Evolutionary conservation across 2,329 filamentous ascomycete genomes (phyloP).

Genomic region (Cladosporium sp.): DNA sequence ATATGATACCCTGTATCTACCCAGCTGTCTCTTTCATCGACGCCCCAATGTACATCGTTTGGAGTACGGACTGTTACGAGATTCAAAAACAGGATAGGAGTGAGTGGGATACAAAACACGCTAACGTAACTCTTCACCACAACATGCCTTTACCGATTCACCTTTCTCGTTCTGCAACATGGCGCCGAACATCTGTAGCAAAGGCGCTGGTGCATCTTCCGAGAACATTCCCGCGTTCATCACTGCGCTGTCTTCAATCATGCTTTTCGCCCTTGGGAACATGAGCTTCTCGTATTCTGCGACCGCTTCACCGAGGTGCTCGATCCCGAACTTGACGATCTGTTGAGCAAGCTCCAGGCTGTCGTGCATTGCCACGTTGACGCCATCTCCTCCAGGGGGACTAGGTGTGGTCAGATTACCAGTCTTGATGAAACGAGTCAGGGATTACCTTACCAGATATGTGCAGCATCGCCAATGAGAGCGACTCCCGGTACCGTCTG

Average conservation of each 20-base stretch:
- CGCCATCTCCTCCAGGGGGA: conserved; percentile 59
- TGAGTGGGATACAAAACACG: background rate
- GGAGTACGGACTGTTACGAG: too few relatives aligned
- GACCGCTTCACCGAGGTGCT: conserved; percentile 30
- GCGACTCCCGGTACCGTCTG: conserved; percentile 51
- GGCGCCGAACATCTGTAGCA: conserved; percentile 1
- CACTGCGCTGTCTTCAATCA: conserved; percentile 20
- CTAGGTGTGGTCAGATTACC: conserved; percentile 11
- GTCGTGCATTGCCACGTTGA: conserved; percentile 60
- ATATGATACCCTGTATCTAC: conserved; percentile 16
- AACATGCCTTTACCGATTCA: background rate
- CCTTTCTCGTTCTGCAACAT: background rate
- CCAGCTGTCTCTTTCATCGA: background rate
- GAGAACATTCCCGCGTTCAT: conserved; percentile 23
- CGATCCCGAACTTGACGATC: conserved; percentile 38
- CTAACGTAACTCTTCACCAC: background rate
- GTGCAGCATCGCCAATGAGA: conserved; percentile 60
- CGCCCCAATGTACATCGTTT: background rate
- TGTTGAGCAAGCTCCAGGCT: conserved; percentile 51
- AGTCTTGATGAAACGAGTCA: background rate
- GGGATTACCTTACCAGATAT: conserved; percentile 49
- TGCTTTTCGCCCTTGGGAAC: conserved; percentile 31
- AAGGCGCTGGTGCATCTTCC: conserved; percentile 22
- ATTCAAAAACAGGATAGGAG: background rate
- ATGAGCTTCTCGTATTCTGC: conserved; percentile 36